Percentiles rank a stretch among this genome's conserved stretches.
These are phyloP conservation scores for Anaeramoeba ignava DNA, from an alignment of 78 protist species.

Conservation along the genomic window DNA sequence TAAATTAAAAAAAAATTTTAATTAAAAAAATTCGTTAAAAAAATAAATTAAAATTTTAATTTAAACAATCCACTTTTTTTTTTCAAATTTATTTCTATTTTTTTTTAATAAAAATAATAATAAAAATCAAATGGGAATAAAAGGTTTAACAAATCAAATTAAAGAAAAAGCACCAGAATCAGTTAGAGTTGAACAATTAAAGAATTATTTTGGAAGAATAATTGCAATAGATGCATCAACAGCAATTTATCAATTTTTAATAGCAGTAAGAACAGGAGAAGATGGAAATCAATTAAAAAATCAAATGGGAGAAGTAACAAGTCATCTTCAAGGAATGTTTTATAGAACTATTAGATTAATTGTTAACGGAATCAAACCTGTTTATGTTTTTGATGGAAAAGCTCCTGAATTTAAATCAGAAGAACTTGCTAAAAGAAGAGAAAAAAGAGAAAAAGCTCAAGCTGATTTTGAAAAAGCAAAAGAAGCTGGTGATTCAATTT, in stretches of 20 bases:
- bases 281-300: slow-evolving; percentile 1
- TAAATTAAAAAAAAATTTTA: slow-evolving; percentile 3
- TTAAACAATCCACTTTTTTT: slow-evolving; percentile 5
- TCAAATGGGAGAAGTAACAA: slow-evolving; percentile 4
- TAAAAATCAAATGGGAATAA: slow-evolving; percentile 78
- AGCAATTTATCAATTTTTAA: neutral
- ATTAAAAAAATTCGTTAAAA: neutral
- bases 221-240: slow-evolving; percentile 10
- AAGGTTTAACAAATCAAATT: slow-evolving; percentile 64
- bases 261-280: neutral
- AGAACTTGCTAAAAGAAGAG: slow-evolving; percentile 77
- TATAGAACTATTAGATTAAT: slow-evolving; percentile 87
- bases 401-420: slow-evolving; percentile 84
- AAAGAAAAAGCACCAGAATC: slow-evolving; percentile 64
- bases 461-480: slow-evolving; percentile 48
- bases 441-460: slow-evolving; percentile 57
- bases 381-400: slow-evolving; percentile 95
- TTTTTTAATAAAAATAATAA: slow-evolving; percentile 1
- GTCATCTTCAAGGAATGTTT: slow-evolving; percentile 72
- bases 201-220: slow-evolving; percentile 45
- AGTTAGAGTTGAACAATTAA: slow-evolving; percentile 48
- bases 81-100: slow-evolving; percentile 1
- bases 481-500: slow-evolving; percentile 28
- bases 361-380: slow-evolving; percentile 85
- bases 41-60: neutral